Percentiles rank a stretch among this genome's conserved stretches.
Conservation (phyloP, 1,284 basidiomycete species). For the Pholiota adiposa region DNA sequence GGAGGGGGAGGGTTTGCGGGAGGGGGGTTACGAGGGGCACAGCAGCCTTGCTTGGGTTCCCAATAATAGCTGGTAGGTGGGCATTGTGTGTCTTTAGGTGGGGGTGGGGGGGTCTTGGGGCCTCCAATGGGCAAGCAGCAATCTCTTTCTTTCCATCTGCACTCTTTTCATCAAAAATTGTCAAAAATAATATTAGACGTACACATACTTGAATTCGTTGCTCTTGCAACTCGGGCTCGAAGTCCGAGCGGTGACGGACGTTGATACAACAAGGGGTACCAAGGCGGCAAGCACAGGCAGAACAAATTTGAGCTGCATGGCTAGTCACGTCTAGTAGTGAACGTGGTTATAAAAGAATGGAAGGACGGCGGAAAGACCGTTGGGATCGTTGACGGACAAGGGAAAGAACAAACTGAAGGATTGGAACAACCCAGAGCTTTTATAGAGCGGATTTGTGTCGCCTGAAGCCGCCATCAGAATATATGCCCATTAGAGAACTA, state of each 20-base stretch:
- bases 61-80: constrained; percentile 49
- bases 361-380: constrained; percentile 17
- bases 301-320: constrained; percentile 27
- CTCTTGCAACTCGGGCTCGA: constrained; percentile 27
- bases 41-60: constrained; percentile 49
- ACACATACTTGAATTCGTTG: constrained; percentile 47
- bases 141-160: constrained; percentile 46
- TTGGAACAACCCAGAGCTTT: constrained; percentile 1
- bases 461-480: constrained; percentile 4
- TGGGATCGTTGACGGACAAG: constrained; percentile 12
- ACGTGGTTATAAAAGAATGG: constrained; percentile 22
- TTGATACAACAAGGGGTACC: constrained; percentile 25
- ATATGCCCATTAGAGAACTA: neutral
- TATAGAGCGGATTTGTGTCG: constrained; percentile 3
- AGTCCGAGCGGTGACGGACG: constrained; percentile 13
- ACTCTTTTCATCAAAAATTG: neutral
- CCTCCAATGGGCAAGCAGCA: constrained; percentile 60
- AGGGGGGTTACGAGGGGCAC: constrained; percentile 44
- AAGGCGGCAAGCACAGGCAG: constrained; percentile 22
- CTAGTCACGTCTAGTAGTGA: constrained; percentile 25
- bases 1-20: constrained; percentile 45
- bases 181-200: constrained; percentile 14
- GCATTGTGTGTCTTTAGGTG: constrained; percentile 49
- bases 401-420: neutral
- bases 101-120: constrained; percentile 41